phyloP scores from a whole-genome alignment of 768 basidiomycete genomes.

The Auricularia sp. region DNA sequence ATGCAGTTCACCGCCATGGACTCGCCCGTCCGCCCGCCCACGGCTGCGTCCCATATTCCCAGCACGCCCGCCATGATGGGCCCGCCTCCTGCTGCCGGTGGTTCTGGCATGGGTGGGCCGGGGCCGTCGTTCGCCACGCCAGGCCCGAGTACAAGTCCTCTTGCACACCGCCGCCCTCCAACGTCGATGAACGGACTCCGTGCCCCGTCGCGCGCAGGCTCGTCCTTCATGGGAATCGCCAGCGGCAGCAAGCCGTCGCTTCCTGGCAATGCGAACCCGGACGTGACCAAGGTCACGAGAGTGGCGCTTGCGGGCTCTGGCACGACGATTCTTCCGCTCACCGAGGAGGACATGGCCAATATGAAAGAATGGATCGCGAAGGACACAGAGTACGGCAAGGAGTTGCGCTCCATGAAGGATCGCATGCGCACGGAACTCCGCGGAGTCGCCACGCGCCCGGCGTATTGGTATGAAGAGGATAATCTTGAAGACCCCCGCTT shows the following conservation, averaged over 20 bases:
- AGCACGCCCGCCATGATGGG: not conserved
- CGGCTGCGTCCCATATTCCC: not conserved
- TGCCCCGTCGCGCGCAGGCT: constrained; percentile 14
- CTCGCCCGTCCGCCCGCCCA: not conserved
- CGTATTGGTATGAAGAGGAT: constrained; percentile 15
- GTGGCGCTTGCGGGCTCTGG: constrained; percentile 51
- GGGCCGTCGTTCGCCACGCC: constrained; percentile 16
- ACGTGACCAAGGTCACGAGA: constrained; percentile 47
- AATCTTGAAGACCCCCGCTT: not conserved
- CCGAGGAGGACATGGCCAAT: constrained; percentile 36
- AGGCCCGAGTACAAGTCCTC: constrained; percentile 17
- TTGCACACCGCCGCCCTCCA: constrained; percentile 14
- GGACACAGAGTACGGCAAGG: constrained; percentile 36
- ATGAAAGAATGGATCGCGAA: constrained; percentile 53
- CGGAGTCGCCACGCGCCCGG: constrained; percentile 11
- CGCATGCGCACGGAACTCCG: constrained; percentile 8
- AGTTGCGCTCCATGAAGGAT: constrained; percentile 9
- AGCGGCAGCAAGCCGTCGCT: constrained; percentile 24
- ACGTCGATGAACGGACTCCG: constrained; percentile 12
- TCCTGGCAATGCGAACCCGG: constrained; percentile 39
- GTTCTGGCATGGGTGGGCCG: constrained; percentile 18
- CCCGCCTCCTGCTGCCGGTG: constrained; percentile 25
- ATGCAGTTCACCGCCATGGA: not conserved
- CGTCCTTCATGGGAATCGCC: constrained; percentile 15
- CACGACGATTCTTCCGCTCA: constrained; percentile 43